These are phyloP conservation scores for Euphorbia pulcherrima DNA, from an alignment of 345 rosid species.

Conservation along the genomic window DNA sequence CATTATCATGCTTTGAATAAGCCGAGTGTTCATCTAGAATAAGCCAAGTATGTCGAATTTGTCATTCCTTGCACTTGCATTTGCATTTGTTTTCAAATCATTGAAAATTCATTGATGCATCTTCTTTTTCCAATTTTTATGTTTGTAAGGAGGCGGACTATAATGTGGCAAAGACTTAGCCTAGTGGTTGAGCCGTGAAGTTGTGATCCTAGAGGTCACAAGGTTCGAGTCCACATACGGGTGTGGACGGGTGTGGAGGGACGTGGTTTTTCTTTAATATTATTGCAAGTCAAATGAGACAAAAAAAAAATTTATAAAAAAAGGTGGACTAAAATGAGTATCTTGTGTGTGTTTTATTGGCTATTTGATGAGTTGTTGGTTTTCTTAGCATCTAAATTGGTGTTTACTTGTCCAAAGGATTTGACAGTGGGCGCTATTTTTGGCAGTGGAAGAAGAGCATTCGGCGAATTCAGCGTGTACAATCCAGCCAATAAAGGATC, in stretches of 20 bases:
- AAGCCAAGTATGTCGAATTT: background rate
- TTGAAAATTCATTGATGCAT: background rate
- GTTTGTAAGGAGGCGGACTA: background rate
- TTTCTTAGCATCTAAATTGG: constrained; percentile 19
- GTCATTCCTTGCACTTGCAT: background rate
- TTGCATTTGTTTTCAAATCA: background rate
- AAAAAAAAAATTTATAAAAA: too few species aligned
- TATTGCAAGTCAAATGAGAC: too few species aligned
- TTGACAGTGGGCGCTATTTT: constrained; percentile 49
- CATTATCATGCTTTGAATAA: too few species aligned
- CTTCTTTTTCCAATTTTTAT: background rate
- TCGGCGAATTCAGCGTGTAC: constrained; percentile 86
- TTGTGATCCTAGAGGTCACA: too few species aligned
- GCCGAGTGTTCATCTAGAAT: background rate
- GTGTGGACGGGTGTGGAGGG: too few species aligned
- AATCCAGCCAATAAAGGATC: constrained; percentile 51
- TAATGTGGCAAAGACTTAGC: too few species aligned
- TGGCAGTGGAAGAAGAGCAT: constrained; percentile 84
- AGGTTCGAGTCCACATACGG: too few species aligned
- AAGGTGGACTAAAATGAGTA: background rate
- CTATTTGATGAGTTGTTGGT: background rate
- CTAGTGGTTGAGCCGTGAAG: too few species aligned
- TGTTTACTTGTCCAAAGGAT: constrained; percentile 38
- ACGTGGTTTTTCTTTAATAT: too few species aligned
- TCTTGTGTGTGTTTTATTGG: background rate